Evolutionary conservation across 2,329 filamentous ascomycete genomes (phyloP), one percentile per base, ranked within the genome.

Genomic region (Penicillium hesseltinei): DNA sequence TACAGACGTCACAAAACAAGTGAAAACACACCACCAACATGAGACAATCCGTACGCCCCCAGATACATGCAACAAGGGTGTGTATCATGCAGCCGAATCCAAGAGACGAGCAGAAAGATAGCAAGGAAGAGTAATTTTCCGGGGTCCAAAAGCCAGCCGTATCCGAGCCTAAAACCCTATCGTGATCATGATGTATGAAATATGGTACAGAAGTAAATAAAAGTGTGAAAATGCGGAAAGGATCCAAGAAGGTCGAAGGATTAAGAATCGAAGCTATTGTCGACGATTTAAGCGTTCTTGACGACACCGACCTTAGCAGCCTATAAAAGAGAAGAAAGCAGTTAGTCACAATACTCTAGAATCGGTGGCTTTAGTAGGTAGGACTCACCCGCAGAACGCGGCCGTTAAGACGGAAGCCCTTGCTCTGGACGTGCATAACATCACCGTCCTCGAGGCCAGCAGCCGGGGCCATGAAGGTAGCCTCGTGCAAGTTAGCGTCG

Each of bases 241-340:
- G 44, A 54, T 53, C 31, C 27, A 15, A n/a, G 23, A 38, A 29
- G 31, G 36, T 51, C 17, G 31, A 35, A 50, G 45, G 36, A 39
- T 51, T 51, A 58, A 53, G 45, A 36, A 49, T 58, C 49, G 55
- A 38, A 42, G 29, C 50, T 61, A 53, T 56, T 51, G 38, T 43
- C 21, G 31, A 23, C 10, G 35, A 52, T 62, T 74, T 75, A 81
- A 52, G 71, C 68, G 80, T 94, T 96, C 84, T 94, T 96, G 64
- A 96, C 92, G 57, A 97, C 92, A 72, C 93, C 92, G 63, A 97
- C 93, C 84, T 97, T 96, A 72, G 93, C 91, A 62, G 93, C 91
- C 77, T 80, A 27, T 56, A 31, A 58, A 8, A 50, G 46, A 59
- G 50, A 53, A 61, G 51, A 66, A 46, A 43, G 57, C 21, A 55